A percentile compares a stretch with the other conserved stretches of the same genome.
These are phyloP conservation scores for Trichoderma sp. DNA, from an alignment of 2,329 filamentous ascomycete species.

Conservation along the genomic window DNA sequence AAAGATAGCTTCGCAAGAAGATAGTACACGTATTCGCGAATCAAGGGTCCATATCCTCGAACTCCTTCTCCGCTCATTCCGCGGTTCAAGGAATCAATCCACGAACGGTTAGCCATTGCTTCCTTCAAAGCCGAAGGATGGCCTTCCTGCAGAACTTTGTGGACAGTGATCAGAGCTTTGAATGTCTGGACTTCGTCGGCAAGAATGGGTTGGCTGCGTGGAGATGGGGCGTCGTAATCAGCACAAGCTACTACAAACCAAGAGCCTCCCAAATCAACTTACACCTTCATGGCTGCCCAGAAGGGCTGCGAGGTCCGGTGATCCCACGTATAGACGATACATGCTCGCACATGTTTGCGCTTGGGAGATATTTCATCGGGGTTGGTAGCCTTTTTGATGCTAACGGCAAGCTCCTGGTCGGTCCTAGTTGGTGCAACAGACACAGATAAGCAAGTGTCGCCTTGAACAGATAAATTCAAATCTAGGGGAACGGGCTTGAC, in stretches of 20 bases:
- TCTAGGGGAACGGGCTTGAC: constrained; percentile 17
- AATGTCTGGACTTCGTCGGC: constrained; percentile 99
- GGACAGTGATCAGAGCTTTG: constrained; percentile 94
- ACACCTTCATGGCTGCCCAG: constrained; percentile 99
- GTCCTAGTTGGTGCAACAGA: constrained; percentile 44
- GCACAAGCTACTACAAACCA: neutral
- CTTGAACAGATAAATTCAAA: neutral
- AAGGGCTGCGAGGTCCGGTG: constrained; percentile 94
- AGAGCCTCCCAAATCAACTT: constrained; percentile 41
- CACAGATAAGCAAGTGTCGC: neutral
- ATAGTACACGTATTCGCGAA: constrained; percentile 95
- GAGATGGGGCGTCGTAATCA: neutral
- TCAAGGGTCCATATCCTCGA: constrained; percentile 86
- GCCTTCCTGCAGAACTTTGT: constrained; percentile 96
- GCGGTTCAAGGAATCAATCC: constrained; percentile 89
- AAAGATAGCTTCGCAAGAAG: constrained; percentile 93
- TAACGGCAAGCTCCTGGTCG: constrained; percentile 66
- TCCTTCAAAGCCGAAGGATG: constrained; percentile 85
- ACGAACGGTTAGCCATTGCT: constrained; percentile 81
- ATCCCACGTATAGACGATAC: constrained; percentile 99
- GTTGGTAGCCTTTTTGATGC: constrained; percentile 68
- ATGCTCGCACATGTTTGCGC: constrained; percentile 93
- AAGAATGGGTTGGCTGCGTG: constrained; percentile 81
- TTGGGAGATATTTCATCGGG: constrained; percentile 66
- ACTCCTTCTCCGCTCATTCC: constrained; percentile 80